phyloP scores from a whole-genome alignment of 1,284 basidiomycete genomes.

The Cystobasidium slooffiae region DNA sequence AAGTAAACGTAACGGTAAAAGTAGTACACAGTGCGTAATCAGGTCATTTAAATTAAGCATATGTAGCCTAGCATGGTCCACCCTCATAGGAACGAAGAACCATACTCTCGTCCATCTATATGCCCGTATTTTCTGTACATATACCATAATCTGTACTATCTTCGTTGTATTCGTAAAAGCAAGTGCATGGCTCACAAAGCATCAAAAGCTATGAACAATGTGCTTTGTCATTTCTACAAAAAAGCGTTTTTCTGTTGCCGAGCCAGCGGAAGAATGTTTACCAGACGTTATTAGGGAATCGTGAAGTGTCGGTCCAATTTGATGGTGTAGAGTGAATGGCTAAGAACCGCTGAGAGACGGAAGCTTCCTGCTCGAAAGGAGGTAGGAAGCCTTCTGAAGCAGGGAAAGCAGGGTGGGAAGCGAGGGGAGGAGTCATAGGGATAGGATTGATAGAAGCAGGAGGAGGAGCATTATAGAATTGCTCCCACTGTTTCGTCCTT shows the following conservation, averaged over 20 bases:
- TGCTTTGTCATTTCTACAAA: too few species aligned
- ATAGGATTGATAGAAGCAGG: conserved; percentile 29
- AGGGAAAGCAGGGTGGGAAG: conserved; percentile 5
- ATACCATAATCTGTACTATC: too few species aligned
- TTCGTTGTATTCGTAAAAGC: too few species aligned
- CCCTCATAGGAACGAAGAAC: too few species aligned
- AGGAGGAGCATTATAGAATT: conserved; percentile 27
- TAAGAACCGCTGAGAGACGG: conserved; percentile 36
- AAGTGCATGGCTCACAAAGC: too few species aligned
- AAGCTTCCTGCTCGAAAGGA: conserved; percentile 33
- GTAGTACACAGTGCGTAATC: too few species aligned
- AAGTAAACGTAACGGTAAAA: too few species aligned
- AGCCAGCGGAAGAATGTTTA: background rate
- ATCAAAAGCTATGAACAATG: too few species aligned
- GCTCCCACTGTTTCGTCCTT: conserved; percentile 24
- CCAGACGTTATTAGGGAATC: conserved; percentile 37
- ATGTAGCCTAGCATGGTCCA: too few species aligned
- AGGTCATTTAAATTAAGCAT: too few species aligned
- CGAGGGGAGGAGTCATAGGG: conserved; percentile 12
- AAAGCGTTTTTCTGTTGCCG: background rate
- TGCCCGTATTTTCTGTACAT: too few species aligned
- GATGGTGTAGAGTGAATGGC: conserved; percentile 40
- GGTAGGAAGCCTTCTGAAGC: conserved; percentile 4
- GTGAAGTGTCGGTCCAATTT: conserved; percentile 27
- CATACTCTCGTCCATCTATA: too few species aligned